Percentiles rank a stretch among this genome's conserved stretches.
Evolutionary conservation across 805 yeast species (phyloP).

Genomic region (Cyberlindnera japonica): DNA sequence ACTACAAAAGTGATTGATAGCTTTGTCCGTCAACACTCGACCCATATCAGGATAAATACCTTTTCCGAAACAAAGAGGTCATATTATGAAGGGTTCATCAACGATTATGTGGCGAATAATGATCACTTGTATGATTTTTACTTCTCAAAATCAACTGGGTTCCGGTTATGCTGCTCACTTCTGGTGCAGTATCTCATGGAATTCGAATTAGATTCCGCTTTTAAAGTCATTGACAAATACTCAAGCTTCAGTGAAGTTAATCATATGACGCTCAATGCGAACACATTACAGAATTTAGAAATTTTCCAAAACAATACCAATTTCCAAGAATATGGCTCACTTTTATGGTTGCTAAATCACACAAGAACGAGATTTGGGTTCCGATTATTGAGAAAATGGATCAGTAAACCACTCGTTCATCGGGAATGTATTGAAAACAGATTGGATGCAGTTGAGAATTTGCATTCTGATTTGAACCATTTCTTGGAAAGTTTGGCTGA

Average conservation of each 20-base stretch:
- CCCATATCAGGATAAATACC: conserved; percentile 16
- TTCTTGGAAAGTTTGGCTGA: conserved; percentile 36
- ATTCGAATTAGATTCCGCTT: conserved; percentile 56
- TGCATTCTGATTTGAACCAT: conserved; percentile 37
- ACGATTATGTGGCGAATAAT: conserved; percentile 11
- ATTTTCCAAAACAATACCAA: conserved; percentile 66
- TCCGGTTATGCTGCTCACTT: conserved; percentile 41
- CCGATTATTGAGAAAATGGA: conserved; percentile 67
- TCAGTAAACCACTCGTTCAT: conserved; percentile 63
- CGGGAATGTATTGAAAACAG: conserved; percentile 55
- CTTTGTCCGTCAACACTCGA: conserved; percentile 28
- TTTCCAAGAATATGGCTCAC: conserved; percentile 55
- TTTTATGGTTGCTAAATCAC: conserved; percentile 77
- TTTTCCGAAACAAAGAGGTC: conserved; percentile 15
- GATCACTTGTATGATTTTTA: conserved; percentile 29
- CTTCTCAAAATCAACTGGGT: conserved; percentile 16
- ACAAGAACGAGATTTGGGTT: conserved; percentile 77
- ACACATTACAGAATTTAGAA: conserved; percentile 69
- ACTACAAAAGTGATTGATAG: conserved; percentile 9
- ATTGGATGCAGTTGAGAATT: conserved; percentile 53
- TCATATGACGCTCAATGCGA: conserved; percentile 56
- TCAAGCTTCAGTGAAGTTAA: conserved; percentile 44
- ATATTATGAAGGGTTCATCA: conserved; percentile 15
- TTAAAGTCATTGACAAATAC: conserved; percentile 49
- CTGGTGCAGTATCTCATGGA: conserved; percentile 54